Conservation (phyloP, 164 flowering plant genomes). For the grape (Vitis vinifera) region ASM3070453v1 NC_081813.1:376501-377000, state of each 20-base stretch:
- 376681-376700: constrained; percentile 74
- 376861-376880: constrained; percentile 95
- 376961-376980: constrained; percentile 89
- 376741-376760: constrained; percentile 85
- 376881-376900: constrained; percentile 84
- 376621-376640: constrained; percentile 88
- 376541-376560: constrained; percentile 80
- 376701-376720: constrained; percentile 53
- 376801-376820: constrained; percentile 78
- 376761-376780: constrained; percentile 74
- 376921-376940: constrained; percentile 95
- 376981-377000: constrained; percentile 92
- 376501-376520: constrained; percentile 79
- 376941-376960: constrained; percentile 90
- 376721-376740: constrained; percentile 42
- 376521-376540: constrained; percentile 83
- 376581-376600: constrained; percentile 80
- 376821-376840: constrained; percentile 76
- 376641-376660: constrained; percentile 92
- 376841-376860: constrained; percentile 97
- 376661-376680: constrained; percentile 58
- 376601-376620: constrained; percentile 95
- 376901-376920: constrained; percentile 80
- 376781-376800: constrained; percentile 79
- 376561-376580: constrained; percentile 55